These are phyloP conservation scores for Mollisia scopiformis DNA, from an alignment of 2,329 filamentous ascomycete species.

Conservation along the genomic window DNA sequence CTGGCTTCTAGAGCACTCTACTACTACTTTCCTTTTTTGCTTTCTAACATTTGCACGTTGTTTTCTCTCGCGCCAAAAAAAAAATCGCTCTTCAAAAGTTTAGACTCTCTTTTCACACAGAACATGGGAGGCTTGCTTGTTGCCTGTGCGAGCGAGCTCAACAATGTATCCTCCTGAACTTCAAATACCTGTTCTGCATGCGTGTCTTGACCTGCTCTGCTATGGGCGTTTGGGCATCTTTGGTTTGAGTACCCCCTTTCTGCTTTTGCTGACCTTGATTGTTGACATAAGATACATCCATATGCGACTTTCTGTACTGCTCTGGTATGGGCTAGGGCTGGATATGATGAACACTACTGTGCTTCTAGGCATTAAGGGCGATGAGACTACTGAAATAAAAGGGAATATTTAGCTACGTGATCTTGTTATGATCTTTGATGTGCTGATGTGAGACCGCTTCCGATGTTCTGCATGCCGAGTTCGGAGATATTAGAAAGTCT, in stretches of 20 bases:
- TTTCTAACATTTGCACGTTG: constrained; percentile 4
- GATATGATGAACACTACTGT: too few species aligned
- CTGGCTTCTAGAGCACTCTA: neutral
- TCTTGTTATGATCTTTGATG: too few species aligned
- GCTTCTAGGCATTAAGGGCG: too few species aligned
- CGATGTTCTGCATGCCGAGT: too few species aligned
- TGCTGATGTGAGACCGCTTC: too few species aligned
- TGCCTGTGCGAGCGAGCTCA: constrained; percentile 5
- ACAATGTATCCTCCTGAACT: constrained; percentile 4
- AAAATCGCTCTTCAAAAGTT: constrained; percentile 15
- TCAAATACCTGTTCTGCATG: neutral
- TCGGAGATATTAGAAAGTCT: too few species aligned
- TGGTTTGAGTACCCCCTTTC: too few species aligned
- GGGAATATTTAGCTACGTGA: too few species aligned
- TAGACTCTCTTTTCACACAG: constrained; percentile 14
- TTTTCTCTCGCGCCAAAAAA: too few species aligned
- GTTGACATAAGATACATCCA: too few species aligned
- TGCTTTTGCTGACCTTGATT: neutral
- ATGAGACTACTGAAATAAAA: too few species aligned
- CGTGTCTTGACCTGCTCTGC: neutral
- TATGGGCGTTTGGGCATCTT: neutral
- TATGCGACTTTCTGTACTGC: neutral
- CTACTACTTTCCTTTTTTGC: neutral
- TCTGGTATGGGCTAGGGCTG: too few species aligned
- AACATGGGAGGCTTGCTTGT: constrained; percentile 4